A percentile compares a stretch with the other conserved stretches of the same genome.
Conservation (phyloP, 1,139 yeast genomes). For the Meyerozyma smithsonii region DNA sequence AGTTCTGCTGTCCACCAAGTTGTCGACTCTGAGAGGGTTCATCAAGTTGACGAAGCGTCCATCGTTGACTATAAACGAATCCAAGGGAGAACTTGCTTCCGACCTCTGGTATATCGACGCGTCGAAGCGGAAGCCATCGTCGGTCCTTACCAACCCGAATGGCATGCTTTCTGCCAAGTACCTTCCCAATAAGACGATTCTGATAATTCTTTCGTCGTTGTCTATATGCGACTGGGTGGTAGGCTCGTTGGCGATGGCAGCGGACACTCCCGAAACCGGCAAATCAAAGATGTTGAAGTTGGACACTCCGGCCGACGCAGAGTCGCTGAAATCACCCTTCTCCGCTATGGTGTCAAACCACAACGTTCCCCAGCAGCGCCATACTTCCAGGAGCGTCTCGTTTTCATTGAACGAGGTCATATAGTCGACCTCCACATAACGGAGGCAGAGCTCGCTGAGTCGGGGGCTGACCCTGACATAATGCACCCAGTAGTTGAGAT, state of each 20-base stretch:
- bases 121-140: conserved; percentile 41
- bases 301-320: conserved; percentile 53
- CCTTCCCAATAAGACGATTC: conserved; percentile 48
- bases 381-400: conserved; percentile 67
- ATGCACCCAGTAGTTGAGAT: conserved; percentile 49
- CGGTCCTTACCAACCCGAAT: conserved; percentile 50
- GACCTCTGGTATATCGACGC: conserved; percentile 22
- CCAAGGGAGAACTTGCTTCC: conserved; percentile 16
- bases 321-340: conserved; percentile 49
- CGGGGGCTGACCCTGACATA: conserved; percentile 25
- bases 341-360: conserved; percentile 62
- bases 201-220: conserved; percentile 43
- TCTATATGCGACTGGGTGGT: conserved; percentile 26
- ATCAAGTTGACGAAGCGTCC: conserved; percentile 39
- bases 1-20: conserved; percentile 8
- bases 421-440: conserved; percentile 30
- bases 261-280: conserved; percentile 60
- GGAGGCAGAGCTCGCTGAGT: conserved; percentile 20
- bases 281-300: conserved; percentile 55
- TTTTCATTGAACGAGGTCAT: conserved; percentile 44
- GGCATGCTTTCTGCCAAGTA: conserved; percentile 46
- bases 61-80: conserved; percentile 36
- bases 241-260: conserved; percentile 12
- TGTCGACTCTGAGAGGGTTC: conserved; percentile 11
- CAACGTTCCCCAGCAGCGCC: conserved; percentile 82